These are phyloP conservation scores for Rutstroemia sydowiana DNA, from an alignment of 2,329 filamentous ascomycete genomes.

Conservation along the genomic window DNA sequence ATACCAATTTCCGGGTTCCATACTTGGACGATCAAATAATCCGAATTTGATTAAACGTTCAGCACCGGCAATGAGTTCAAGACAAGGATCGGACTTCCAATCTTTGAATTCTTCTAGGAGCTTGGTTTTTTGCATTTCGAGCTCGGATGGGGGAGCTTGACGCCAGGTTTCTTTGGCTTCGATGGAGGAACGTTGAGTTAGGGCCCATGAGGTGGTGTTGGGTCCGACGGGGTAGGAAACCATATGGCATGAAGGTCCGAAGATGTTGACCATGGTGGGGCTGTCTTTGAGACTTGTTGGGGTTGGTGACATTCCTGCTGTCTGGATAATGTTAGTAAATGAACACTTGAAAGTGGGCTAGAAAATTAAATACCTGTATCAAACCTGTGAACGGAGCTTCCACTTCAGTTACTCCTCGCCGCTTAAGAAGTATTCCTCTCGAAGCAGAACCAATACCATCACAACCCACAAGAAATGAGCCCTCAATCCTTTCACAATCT, in stretches of 20 bases:
- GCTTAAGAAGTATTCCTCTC: conserved; percentile 3
- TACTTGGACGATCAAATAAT: conserved; percentile 8
- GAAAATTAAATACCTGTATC: not conserved
- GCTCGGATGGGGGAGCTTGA: not conserved
- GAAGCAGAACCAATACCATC: conserved; percentile 12
- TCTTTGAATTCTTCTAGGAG: conserved; percentile 2
- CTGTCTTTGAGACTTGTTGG: not conserved
- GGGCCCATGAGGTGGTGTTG: conserved; percentile 9
- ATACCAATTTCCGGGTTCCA: conserved; percentile 17
- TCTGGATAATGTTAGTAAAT: not conserved
- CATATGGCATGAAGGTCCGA: conserved; percentile 7
- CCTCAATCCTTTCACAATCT: conserved; percentile 4
- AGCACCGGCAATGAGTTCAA: conserved; percentile 4
- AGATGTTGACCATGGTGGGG: conserved; percentile 7
- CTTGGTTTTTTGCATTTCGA: not conserved
- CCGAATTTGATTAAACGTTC: conserved; percentile 10
- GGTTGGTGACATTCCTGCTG: not conserved
- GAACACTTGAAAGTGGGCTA: rapidly evolving
- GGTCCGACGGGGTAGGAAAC: conserved; percentile 4
- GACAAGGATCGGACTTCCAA: conserved; percentile 1
- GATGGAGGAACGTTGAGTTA: conserved; percentile 1
- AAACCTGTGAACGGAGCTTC: conserved; percentile 10
- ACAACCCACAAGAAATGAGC: conserved; percentile 13
- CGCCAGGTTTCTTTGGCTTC: conserved; percentile 7
- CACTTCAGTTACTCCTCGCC: not conserved